phyloP scores from a whole-genome alignment of 768 basidiomycete genomes.

The Agaricus bisporus region DNA sequence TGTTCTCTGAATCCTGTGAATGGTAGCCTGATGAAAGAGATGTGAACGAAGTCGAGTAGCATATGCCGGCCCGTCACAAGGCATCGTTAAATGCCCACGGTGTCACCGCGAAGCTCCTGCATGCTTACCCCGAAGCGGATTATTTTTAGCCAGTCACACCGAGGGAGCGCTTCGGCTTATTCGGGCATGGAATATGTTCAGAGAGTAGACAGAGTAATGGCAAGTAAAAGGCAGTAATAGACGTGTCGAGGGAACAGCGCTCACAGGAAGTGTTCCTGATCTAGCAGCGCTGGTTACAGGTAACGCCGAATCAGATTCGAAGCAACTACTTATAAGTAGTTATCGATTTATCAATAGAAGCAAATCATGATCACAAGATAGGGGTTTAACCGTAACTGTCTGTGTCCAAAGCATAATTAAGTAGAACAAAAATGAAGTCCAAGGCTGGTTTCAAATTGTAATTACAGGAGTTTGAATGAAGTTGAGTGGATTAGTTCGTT shows the following conservation, averaged over 20 bases:
- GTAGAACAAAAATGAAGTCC: not conserved
- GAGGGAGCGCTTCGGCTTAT: not conserved
- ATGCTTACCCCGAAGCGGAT: not conserved
- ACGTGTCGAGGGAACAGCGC: not conserved
- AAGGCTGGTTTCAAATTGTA: not conserved
- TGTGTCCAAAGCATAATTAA: not conserved
- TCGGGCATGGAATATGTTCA: too few species aligned
- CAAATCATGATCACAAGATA: not conserved
- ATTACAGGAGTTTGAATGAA: not conserved
- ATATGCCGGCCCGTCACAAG: slow-evolving; percentile 6
- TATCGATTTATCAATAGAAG: not conserved
- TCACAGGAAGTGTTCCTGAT: not conserved
- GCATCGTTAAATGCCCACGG: slow-evolving; percentile 6
- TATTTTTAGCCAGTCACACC: not conserved
- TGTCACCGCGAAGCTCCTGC: not conserved
- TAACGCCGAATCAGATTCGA: not conserved
- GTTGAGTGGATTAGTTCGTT: not conserved
- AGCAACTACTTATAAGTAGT: not conserved
- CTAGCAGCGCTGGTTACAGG: too few species aligned
- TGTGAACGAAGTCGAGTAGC: not conserved
- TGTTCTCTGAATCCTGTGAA: slow-evolving; percentile 1
- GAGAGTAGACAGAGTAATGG: too few species aligned
- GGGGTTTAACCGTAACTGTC: not conserved
- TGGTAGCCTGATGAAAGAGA: not conserved
- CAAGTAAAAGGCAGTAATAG: not conserved